Percentiles rank a stretch among this genome's conserved stretches.
Conservation (phyloP, 2,329 filamentous ascomycete species). For the Fusarium lateritium region DNA sequence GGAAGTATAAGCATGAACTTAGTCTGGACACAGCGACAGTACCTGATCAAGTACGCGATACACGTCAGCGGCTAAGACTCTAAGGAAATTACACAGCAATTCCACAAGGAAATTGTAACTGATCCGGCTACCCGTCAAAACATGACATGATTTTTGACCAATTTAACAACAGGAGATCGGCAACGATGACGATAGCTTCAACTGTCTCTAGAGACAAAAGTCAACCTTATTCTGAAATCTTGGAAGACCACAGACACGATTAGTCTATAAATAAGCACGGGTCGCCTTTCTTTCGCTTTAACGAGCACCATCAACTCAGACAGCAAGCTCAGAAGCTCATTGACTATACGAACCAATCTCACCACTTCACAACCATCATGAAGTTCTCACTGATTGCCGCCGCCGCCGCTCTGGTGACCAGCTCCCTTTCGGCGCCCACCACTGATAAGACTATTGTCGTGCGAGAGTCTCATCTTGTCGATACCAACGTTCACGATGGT, state of each 20-base stretch:
- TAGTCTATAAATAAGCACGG: slow-evolving; percentile 7
- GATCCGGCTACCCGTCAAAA: not conserved
- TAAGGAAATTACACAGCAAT: not conserved
- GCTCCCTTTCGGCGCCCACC: slow-evolving; percentile 9
- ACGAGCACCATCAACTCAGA: too few species aligned
- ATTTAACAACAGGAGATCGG: not conserved
- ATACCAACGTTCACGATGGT: not conserved
- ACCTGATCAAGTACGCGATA: not conserved
- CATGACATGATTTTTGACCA: not conserved
- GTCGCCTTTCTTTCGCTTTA: rapidly evolving
- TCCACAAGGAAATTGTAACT: not conserved
- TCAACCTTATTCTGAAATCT: not conserved
- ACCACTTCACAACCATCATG: not conserved
- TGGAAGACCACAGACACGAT: rapidly evolving
- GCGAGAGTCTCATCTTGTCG: slow-evolving; percentile 2
- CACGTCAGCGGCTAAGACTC: slow-evolving; percentile 1
- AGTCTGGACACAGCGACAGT: not conserved
- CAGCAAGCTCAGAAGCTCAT: not conserved
- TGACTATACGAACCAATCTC: not conserved
- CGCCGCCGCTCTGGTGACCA: not conserved
- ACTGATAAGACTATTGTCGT: not conserved
- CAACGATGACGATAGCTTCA: not conserved
- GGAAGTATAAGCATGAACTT: not conserved
- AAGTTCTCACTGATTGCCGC: not conserved
- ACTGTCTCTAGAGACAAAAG: not conserved